Evolutionary conservation across 176 grass and related monocot genomes (phyloP).

Genomic region (Ensete ventricosum): DNA sequence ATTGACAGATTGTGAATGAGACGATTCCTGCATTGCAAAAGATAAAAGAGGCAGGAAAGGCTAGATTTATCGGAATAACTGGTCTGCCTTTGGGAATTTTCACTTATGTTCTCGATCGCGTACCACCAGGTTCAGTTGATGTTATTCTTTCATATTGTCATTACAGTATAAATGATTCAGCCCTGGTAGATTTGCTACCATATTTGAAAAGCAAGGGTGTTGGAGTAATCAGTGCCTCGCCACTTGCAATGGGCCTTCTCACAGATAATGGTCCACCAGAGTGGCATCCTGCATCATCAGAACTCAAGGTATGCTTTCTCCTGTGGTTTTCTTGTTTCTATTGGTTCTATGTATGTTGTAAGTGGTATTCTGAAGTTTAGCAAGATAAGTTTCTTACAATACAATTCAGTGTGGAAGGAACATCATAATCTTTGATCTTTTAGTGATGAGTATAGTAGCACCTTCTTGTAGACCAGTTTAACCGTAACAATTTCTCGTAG

Average conservation of each 20-base stretch:
- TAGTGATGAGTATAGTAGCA: background rate
- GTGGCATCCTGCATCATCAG: constrained; percentile 66
- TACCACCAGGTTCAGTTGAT: constrained; percentile 52
- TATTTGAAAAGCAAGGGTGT: constrained; percentile 84
- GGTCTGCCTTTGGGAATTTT: constrained; percentile 57
- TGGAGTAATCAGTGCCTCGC: constrained; percentile 77
- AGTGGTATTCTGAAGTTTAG: background rate
- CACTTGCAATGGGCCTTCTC: constrained; percentile 80
- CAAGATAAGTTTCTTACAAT: background rate
- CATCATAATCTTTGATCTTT: background rate
- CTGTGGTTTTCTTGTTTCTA: background rate
- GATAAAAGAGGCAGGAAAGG: constrained; percentile 75
- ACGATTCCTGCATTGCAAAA: constrained; percentile 71
- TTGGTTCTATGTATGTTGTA: background rate
- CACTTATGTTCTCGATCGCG: constrained; percentile 56
- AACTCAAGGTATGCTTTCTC: constrained; percentile 56
- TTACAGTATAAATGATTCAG: constrained; percentile 62
- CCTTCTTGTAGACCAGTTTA: background rate
- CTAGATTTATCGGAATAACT: constrained; percentile 72
- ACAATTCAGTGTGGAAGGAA: background rate
- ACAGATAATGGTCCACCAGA: constrained; percentile 70
- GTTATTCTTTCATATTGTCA: constrained; percentile 90
- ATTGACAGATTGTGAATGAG: constrained; percentile 69
- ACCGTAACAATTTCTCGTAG: too few relatives aligned
- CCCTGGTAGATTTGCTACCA: constrained; percentile 57